A percentile compares a stretch with the other conserved stretches of the same genome.
Conservation (phyloP, 1,284 basidiomycete species). For the Cutaneotrichosporon arboriforme region DNA sequence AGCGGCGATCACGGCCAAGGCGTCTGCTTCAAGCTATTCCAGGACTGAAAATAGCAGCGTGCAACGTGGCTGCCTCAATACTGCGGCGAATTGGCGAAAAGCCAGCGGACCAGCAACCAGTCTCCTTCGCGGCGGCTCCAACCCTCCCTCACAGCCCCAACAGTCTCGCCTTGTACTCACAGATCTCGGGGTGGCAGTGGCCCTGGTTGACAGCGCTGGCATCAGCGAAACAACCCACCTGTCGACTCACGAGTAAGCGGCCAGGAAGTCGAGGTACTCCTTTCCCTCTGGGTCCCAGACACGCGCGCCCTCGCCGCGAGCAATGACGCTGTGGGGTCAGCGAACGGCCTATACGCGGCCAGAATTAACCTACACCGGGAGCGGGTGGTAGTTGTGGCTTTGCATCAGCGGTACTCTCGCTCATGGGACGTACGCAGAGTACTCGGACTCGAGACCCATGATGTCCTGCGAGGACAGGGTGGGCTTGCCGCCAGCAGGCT, state of each 20-base stretch:
- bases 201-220: slow-evolving; percentile 79
- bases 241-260: slow-evolving; percentile 81
- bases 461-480: slow-evolving; percentile 56
- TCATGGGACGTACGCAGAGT: slow-evolving; percentile 41
- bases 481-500: slow-evolving; percentile 48
- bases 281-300: slow-evolving; percentile 95
- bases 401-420: slow-evolving; percentile 26
- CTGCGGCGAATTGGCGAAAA: too few species aligned
- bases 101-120: too few species aligned
- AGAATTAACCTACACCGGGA: slow-evolving; percentile 60
- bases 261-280: slow-evolving; percentile 92
- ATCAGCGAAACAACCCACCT: slow-evolving; percentile 1
- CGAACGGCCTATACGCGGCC: not conserved
- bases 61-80: too few species aligned
- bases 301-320: slow-evolving; percentile 78
- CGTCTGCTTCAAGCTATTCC: too few species aligned
- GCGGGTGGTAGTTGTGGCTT: slow-evolving; percentile 80
- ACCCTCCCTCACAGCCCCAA: too few species aligned
- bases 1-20: too few species aligned
- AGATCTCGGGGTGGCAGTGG: slow-evolving; percentile 78
- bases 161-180: slow-evolving; percentile 21
- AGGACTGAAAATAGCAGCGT: too few species aligned
- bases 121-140: too few species aligned
- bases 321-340: slow-evolving; percentile 62
- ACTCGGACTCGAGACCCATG: slow-evolving; percentile 73